These are phyloP conservation scores for Thalassiosira livingstoniorum DNA, from an alignment of 352 stramenopile species.

Conservation along the genomic window DNA sequence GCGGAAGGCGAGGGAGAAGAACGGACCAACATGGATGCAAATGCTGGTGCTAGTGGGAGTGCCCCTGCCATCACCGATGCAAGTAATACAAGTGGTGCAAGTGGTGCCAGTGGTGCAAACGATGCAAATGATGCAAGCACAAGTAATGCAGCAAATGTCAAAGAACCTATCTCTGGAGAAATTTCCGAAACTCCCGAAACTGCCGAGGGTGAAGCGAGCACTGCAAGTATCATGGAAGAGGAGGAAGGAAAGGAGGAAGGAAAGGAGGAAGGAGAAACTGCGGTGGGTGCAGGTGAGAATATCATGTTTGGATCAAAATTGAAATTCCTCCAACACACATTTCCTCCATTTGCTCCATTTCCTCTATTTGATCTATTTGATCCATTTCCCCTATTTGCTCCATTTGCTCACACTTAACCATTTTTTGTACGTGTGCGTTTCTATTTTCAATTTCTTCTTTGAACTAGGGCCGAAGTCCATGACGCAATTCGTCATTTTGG, in stretches of 20 bases:
- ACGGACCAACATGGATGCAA: neutral
- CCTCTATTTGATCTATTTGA: neutral
- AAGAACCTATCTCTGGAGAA: too few relatives aligned
- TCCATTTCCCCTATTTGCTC: neutral
- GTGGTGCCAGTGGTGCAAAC: too few relatives aligned
- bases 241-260: constrained; percentile 24
- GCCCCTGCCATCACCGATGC: too few relatives aligned
- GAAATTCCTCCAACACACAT: neutral
- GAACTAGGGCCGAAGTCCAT: constrained; percentile 15
- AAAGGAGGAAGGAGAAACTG: constrained; percentile 14
- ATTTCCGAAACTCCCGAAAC: too few relatives aligned
- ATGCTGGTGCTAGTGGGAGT: neutral
- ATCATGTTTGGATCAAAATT: neutral
- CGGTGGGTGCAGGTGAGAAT: constrained; percentile 1
- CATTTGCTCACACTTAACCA: neutral
- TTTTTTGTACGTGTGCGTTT: too few relatives aligned
- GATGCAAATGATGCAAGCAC: too few relatives aligned
- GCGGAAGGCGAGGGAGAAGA: constrained; percentile 25
- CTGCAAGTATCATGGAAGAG: too few relatives aligned
- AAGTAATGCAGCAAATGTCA: too few relatives aligned
- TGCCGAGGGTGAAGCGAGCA: too few relatives aligned
- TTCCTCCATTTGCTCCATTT: neutral
- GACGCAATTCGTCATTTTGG: constrained; percentile 56
- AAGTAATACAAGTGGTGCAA: too few relatives aligned
- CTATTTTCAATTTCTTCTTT: too few relatives aligned